These are phyloP conservation scores for Colletotrichum salicis DNA, from an alignment of 2,329 filamentous ascomycete genomes.

Conservation along the genomic window DNA sequence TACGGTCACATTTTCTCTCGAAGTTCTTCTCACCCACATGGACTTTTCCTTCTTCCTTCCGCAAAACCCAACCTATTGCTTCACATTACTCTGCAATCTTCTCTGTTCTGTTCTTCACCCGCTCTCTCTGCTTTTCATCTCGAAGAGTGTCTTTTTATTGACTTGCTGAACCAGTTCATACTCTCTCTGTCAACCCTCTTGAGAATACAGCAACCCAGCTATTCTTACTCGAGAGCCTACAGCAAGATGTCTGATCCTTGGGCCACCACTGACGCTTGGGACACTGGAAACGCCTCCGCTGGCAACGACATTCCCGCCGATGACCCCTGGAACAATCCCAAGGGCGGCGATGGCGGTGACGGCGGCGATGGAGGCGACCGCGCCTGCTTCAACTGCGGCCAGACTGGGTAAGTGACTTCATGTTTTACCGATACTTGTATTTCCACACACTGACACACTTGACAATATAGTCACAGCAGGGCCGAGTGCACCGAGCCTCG, in stretches of 20 bases:
- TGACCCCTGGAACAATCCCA: constrained; percentile 31
- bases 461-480: constrained; percentile 37
- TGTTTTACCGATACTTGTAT: constrained; percentile 40
- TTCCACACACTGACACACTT: neutral
- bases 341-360: constrained; percentile 19
- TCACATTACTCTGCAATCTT: neutral
- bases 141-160: neutral
- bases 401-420: constrained; percentile 45
- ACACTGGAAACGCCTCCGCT: constrained; percentile 3
- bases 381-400: constrained; percentile 49
- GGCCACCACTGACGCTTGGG: constrained; percentile 7
- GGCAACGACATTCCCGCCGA: constrained; percentile 1
- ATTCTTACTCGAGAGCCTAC: neutral
- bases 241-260: constrained; percentile 24
- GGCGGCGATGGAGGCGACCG: constrained; percentile 40
- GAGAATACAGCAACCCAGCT: neutral
- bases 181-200: neutral
- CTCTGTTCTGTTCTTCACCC: neutral
- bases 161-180: constrained; percentile 3
- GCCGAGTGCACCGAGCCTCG: constrained; percentile 49
- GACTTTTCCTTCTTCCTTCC: neutral
- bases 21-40: neutral
- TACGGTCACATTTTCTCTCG: neutral
- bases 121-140: neutral
- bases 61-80: neutral